Evolutionary conservation across 192 early-diverging fungal species (phyloP).

Genomic region (Spinellus fusiger): DNA sequence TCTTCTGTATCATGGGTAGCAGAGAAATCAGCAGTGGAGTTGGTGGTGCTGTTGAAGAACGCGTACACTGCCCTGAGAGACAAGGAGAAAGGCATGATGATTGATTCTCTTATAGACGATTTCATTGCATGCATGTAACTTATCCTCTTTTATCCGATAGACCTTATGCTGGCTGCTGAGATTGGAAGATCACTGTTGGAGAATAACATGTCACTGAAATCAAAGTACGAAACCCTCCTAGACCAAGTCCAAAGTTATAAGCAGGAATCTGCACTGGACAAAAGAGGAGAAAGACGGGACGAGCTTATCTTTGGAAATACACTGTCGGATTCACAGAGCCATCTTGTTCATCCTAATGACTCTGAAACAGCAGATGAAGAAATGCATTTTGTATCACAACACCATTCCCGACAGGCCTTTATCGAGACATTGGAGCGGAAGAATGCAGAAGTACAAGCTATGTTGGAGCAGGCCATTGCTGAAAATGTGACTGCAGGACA

Average conservation of each 20-base stretch:
- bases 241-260: conserved; percentile 4
- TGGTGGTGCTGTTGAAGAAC: conserved; percentile 27
- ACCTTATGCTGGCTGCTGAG: conserved; percentile 40
- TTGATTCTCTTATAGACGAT: too few species aligned
- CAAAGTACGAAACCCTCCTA: conserved; percentile 33
- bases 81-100: conserved; percentile 32
- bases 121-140: neutral
- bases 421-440: conserved; percentile 24
- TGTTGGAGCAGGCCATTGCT: conserved; percentile 13
- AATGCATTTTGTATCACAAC: conserved; percentile 11
- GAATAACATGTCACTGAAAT: conserved; percentile 35
- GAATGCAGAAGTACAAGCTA: conserved; percentile 20
- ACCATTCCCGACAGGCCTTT: conserved; percentile 8
- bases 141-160: conserved; percentile 5
- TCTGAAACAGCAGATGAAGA: neutral
- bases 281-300: neutral
- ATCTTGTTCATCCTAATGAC: neutral
- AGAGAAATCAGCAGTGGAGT: conserved; percentile 31
- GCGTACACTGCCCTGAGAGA: conserved; percentile 29
- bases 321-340: too few species aligned
- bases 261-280: neutral
- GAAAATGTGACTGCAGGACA: conserved; percentile 8
- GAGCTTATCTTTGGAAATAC: neutral
- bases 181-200: conserved; percentile 39
- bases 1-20: conserved; percentile 30